Evolutionary conservation across 805 yeast species (phyloP), one percentile per base, ranked within the genome.

Genomic region (Starmera pachycereana): DNA sequence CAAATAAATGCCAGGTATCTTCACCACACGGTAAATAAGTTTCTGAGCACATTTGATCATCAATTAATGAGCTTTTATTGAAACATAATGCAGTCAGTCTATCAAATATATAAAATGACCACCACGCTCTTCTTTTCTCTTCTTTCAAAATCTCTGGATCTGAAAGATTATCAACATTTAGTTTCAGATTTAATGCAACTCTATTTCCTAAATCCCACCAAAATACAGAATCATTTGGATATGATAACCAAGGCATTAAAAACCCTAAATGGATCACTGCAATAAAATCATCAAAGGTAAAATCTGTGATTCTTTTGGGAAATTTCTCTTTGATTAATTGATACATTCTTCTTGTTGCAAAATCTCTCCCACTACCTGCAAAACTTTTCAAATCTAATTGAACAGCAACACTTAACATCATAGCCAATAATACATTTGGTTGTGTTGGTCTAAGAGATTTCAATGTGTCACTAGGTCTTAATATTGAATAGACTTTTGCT

Each of bases 121-220:
- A 65, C 69, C 69, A 66, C 2, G 58, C 53, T 18, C 71, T 52
- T 19, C 68, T 50, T 38, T 57, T 51, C 40, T 66, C 71, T 39
- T 66, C 71, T 27, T 58, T 50, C 2, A 41, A 27, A 37, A 61
- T 67, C 36, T 60, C 50, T 41, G 44, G 8, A 44, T 44, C 41
- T 2, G 38, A n/a, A 3, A 27, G 11, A n/a, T 40, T 35, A 18
- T 30, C 30, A 13, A 38, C 41, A 34, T 43, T 40, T 11, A 52
- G 38, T 2, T 32, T 38, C 12, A 48, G 31, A 2, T 7, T 10
- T 4, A 25, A 14, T 4, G 46, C 41, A 6, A 51, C 36, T 4
- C 45, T 42, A 39, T 47, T 46, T 9, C 51, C 42, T 16, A 49
- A 18, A 34, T 40, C 39, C 55, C 55, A 51, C 58, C 58, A 53